These are phyloP conservation scores for Debaryomyces udenii DNA, from an alignment of 1,139 yeast species.

Conservation along the genomic window DNA sequence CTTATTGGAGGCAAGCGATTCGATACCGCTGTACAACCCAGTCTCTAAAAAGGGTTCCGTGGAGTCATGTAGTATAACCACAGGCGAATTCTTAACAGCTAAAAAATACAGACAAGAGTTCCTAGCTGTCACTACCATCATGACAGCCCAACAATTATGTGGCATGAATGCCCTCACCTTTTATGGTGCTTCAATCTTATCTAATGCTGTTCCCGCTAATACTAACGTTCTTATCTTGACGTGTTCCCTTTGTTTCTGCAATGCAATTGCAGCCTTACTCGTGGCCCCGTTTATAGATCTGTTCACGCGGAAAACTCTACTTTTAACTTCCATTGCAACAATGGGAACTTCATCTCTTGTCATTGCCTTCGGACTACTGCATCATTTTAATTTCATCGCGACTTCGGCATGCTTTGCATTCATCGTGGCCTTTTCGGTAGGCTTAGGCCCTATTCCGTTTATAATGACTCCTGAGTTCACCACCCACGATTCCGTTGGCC, in stretches of 20 bases:
- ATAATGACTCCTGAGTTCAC: slow-evolving; percentile 81
- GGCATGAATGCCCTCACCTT: slow-evolving; percentile 47
- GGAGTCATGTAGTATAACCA: slow-evolving; percentile 31
- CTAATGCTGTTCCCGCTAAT: slow-evolving; percentile 26
- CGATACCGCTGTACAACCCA: slow-evolving; percentile 7
- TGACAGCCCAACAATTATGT: slow-evolving; percentile 45
- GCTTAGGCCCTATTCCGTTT: slow-evolving; percentile 91
- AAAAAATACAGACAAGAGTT: slow-evolving; percentile 29
- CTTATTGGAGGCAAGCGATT: slow-evolving; percentile 10
- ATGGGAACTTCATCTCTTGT: slow-evolving; percentile 66
- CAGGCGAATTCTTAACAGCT: slow-evolving; percentile 26
- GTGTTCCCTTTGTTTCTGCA: slow-evolving; percentile 34
- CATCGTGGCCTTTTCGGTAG: slow-evolving; percentile 80
- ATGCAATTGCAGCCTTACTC: slow-evolving; percentile 30
- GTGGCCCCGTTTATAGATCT: slow-evolving; percentile 44
- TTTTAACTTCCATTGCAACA: slow-evolving; percentile 58
- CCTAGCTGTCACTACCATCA: slow-evolving; percentile 33
- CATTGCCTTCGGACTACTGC: slow-evolving; percentile 40
- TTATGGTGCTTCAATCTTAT: slow-evolving; percentile 40
- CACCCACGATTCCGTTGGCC: slow-evolving; percentile 68
- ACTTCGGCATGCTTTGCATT: slow-evolving; percentile 66
- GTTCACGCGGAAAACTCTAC: slow-evolving; percentile 71
- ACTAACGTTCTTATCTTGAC: slow-evolving; percentile 33
- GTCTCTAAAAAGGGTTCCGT: slow-evolving; percentile 29
- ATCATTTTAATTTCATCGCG: slow-evolving; percentile 58